These are phyloP conservation scores for Exophiala mesophila DNA, from an alignment of 2,329 filamentous ascomycete genomes.

Conservation along the genomic window DNA sequence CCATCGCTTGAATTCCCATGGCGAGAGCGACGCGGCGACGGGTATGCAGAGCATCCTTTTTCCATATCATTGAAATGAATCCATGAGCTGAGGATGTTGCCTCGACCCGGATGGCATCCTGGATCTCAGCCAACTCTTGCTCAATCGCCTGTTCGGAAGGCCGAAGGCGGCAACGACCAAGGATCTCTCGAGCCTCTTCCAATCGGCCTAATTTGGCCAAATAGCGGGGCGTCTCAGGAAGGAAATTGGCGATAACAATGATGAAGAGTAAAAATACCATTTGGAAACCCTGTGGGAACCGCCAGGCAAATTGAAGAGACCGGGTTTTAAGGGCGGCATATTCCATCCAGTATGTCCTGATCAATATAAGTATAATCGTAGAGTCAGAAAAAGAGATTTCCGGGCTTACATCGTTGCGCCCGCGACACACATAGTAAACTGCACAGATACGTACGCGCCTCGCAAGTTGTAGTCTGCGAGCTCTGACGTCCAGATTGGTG, in stretches of 20 bases:
- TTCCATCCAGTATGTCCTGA: conserved; percentile 31
- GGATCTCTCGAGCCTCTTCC: conserved; percentile 22
- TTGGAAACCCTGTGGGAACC: conserved; percentile 58
- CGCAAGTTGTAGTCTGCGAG: conserved; percentile 27
- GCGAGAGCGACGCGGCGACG: conserved; percentile 25
- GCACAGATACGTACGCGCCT: conserved; percentile 28
- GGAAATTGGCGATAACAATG: conserved; percentile 43
- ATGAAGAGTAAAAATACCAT: conserved; percentile 57
- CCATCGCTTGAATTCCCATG: conserved; percentile 26
- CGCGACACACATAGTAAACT: conserved; percentile 24
- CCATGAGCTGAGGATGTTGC: conserved; percentile 23
- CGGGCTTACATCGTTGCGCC: conserved; percentile 6
- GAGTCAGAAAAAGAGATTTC: not conserved
- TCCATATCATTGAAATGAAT: conserved; percentile 27
- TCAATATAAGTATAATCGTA: not conserved
- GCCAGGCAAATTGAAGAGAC: conserved; percentile 45
- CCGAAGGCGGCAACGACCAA: conserved; percentile 13
- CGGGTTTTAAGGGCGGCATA: conserved; percentile 28
- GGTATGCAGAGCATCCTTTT: conserved; percentile 25
- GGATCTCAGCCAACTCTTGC: conserved; percentile 27
- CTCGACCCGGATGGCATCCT: conserved; percentile 27
- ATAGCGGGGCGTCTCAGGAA: conserved; percentile 44
- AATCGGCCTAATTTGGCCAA: conserved; percentile 26
- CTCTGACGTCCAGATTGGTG: conserved; percentile 29
- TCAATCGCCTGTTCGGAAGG: conserved; percentile 17